Evolutionary conservation across 2,329 filamentous ascomycete species (phyloP).

Genomic region (Magnaporthiopsis poae): DNA sequence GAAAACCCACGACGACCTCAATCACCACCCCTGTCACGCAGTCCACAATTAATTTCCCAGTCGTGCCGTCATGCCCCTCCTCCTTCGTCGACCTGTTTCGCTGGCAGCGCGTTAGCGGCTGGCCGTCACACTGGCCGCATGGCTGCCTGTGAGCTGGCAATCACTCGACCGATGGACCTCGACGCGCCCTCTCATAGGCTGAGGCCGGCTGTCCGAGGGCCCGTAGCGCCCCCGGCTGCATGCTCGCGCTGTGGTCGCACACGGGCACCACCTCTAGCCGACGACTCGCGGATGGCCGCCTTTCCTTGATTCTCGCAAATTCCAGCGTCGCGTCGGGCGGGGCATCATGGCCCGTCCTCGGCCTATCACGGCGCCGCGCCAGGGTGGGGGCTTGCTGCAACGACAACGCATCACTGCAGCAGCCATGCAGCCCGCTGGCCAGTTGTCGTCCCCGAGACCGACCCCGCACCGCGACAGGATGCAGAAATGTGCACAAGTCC

Average conservation of each 20-base stretch:
- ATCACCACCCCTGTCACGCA: background rate
- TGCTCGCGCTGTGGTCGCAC: slow-evolving; percentile 19
- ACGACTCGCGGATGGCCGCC: slow-evolving; percentile 6
- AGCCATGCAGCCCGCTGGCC: background rate
- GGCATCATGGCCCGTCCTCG: slow-evolving; percentile 12
- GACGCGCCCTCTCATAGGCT: slow-evolving; percentile 31
- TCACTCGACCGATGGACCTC: slow-evolving; percentile 12
- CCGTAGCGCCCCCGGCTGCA: background rate
- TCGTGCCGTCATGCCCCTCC: slow-evolving; percentile 8
- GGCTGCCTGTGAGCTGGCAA: slow-evolving; percentile 34
- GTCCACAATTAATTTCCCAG: slow-evolving; percentile 3
- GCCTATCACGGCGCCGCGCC: slow-evolving; percentile 29
- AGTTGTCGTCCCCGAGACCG: background rate
- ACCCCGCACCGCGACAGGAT: background rate
- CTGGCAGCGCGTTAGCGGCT: slow-evolving; percentile 3
- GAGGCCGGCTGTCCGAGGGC: background rate
- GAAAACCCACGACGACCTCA: background rate
- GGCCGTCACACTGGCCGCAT: slow-evolving; percentile 37
- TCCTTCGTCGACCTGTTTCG: background rate
- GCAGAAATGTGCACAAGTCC: background rate
- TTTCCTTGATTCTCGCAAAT: slow-evolving; percentile 28
- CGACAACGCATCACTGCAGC: slow-evolving; percentile 35
- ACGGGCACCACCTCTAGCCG: slow-evolving; percentile 18
- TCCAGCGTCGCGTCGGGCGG: slow-evolving; percentile 13
- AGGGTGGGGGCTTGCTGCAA: slow-evolving; percentile 4